Percentiles rank a stretch among this genome's conserved stretches.
phyloP scores from a whole-genome alignment of 306 rosid genomes.

The Ormosia semicastrata region DNA sequence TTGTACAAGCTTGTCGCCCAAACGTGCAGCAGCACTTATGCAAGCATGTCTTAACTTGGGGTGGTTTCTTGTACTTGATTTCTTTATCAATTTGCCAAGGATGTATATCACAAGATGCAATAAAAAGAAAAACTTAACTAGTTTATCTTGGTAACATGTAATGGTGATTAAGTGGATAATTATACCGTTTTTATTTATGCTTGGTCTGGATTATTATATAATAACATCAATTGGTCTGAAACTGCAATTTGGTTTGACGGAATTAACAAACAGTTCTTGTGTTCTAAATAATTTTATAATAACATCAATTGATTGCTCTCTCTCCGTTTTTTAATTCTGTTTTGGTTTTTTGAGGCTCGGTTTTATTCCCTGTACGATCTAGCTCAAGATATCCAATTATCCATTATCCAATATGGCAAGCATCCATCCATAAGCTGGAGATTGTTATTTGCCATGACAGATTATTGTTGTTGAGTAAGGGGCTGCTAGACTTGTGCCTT shows the following conservation, averaged over 20 bases:
- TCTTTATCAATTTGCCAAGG: not conserved
- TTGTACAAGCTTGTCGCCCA: not conserved
- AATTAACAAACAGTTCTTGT: not conserved
- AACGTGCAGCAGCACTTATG: not conserved
- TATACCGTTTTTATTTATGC: too few relatives aligned
- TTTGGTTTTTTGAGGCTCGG: too few relatives aligned
- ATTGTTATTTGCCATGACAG: not conserved
- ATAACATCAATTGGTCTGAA: too few relatives aligned
- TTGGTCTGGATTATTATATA: too few relatives aligned
- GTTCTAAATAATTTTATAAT: not conserved
- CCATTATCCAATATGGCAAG: not conserved
- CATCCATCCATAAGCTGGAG: not conserved
- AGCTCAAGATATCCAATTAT: not conserved
- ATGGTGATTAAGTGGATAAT: not conserved
- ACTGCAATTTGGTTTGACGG: too few relatives aligned
- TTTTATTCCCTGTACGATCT: not conserved
- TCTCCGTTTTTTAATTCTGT: too few relatives aligned
- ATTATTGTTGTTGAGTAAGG: not conserved
- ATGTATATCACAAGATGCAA: constrained; percentile 1
- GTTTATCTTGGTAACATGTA: not conserved
- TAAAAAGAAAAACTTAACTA: not conserved
- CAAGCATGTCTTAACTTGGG: not conserved
- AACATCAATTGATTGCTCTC: too few relatives aligned
- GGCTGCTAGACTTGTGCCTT: not conserved
- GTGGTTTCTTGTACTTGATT: not conserved